Conservation (phyloP, 441 rosid genomes). For the Aleurites moluccanus region DNA sequence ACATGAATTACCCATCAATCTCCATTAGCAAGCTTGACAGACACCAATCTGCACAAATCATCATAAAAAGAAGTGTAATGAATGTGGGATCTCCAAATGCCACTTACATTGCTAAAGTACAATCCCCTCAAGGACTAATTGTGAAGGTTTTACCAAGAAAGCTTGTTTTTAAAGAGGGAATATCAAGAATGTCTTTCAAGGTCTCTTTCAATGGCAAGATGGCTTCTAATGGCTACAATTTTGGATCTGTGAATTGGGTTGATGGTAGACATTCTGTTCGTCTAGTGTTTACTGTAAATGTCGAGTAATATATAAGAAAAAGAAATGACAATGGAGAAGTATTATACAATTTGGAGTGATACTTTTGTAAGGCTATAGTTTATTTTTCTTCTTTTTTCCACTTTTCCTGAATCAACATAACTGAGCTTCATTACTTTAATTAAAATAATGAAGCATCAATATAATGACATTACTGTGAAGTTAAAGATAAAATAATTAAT, state of each 20-base stretch:
- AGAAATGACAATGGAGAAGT: neutral
- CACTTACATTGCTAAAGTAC: conserved; percentile 44
- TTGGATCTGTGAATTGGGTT: conserved; percentile 60
- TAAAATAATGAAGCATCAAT: neutral
- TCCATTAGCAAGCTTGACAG: conserved; percentile 52
- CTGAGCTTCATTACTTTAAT: no score
- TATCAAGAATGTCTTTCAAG: conserved; percentile 36
- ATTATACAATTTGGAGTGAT: neutral
- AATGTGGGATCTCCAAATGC: conserved; percentile 59
- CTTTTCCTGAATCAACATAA: no score
- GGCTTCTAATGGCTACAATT: conserved; percentile 52
- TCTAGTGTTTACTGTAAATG: conserved; percentile 48
- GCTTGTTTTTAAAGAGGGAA: conserved; percentile 39
- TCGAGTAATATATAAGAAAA: conserved; percentile 23
- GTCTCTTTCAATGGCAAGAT: conserved; percentile 44
- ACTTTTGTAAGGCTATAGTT: neutral
- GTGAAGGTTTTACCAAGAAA: conserved; percentile 51
- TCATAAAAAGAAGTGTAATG: conserved; percentile 49
- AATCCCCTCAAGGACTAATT: conserved; percentile 46
- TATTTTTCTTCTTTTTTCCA: no score
- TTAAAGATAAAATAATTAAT: no score
- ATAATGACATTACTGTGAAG: neutral
- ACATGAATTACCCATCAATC: conserved; percentile 73
- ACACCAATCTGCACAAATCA: conserved; percentile 20
- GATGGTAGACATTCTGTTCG: conserved; percentile 50